Evolutionary conservation across 2,329 filamentous ascomycete species (phyloP).

Genomic region (Chrysoporthe deuterocubensis): DNA sequence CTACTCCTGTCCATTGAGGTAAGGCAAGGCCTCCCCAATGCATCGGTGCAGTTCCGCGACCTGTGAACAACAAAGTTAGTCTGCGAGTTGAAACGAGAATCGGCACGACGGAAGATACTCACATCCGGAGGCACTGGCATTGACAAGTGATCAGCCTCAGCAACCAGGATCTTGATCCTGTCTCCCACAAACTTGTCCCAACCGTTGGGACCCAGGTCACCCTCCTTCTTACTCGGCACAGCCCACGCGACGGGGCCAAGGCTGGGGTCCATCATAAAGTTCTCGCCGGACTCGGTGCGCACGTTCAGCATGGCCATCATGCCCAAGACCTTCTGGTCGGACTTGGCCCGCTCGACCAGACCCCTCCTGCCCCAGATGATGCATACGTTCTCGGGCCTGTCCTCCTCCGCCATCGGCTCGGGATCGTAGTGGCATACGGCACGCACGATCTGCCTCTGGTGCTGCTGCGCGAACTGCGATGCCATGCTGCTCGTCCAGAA

Average conservation of each 20-base stretch:
- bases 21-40: constrained; percentile 20
- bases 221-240: constrained; percentile 25
- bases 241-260: constrained; percentile 22
- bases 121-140: constrained; percentile 27
- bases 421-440: constrained; percentile 27
- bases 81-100: background rate
- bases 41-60: constrained; percentile 20
- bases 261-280: constrained; percentile 27
- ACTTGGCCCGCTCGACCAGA: constrained; percentile 21
- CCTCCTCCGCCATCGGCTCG: constrained; percentile 7
- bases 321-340: constrained; percentile 25
- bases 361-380: constrained; percentile 24
- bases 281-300: constrained; percentile 17
- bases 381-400: constrained; percentile 16
- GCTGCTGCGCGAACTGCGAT: constrained; percentile 22
- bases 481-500: constrained; percentile 25
- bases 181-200: constrained; percentile 24
- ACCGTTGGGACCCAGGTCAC: constrained; percentile 23
- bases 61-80: constrained; percentile 1
- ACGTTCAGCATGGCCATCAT: constrained; percentile 23
- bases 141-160: constrained; percentile 23
- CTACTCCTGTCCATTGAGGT: constrained; percentile 17
- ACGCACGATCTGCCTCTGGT: constrained; percentile 23
- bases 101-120: background rate
- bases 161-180: constrained; percentile 23